Conservation (phyloP, 257 asterid genomes). For the Leonotis leonurus region DNA sequence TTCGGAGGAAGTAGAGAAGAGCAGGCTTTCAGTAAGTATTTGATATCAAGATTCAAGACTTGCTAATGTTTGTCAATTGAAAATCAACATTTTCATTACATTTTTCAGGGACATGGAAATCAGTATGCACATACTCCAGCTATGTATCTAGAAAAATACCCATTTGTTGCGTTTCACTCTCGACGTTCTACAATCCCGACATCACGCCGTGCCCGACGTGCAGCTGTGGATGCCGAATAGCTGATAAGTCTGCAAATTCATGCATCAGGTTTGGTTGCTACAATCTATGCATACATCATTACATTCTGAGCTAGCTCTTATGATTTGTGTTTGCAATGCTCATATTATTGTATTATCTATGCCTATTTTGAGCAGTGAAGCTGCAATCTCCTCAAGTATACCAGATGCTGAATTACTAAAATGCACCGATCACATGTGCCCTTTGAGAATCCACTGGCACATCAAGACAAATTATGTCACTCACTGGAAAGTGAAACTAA, state of each 20-base stretch:
- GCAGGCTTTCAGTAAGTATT: slow-evolving; percentile 55
- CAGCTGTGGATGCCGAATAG: slow-evolving; percentile 60
- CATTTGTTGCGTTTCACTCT: slow-evolving; percentile 59
- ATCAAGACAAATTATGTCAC: slow-evolving; percentile 38
- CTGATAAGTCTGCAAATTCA: slow-evolving; percentile 26
- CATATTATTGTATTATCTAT: too few species aligned
- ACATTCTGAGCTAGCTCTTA: background rate
- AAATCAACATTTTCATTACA: background rate
- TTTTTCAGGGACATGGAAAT: slow-evolving; percentile 55
- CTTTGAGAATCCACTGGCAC: slow-evolving; percentile 69
- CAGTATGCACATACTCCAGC: slow-evolving; percentile 57
- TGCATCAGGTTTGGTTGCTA: slow-evolving; percentile 46
- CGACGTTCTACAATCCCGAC: slow-evolving; percentile 55
- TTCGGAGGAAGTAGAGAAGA: slow-evolving; percentile 54
- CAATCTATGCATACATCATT: background rate
- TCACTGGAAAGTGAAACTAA: slow-evolving; percentile 65
- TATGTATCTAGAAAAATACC: slow-evolving; percentile 34
- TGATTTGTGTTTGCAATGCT: background rate
- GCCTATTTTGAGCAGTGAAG: slow-evolving; percentile 31
- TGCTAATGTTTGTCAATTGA: background rate
- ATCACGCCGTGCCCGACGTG: slow-evolving; percentile 53
- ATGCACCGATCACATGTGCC: slow-evolving; percentile 77
- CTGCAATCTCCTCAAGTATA: slow-evolving; percentile 21
- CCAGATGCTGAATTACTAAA: slow-evolving; percentile 33
- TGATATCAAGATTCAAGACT: too few species aligned